Conservation (phyloP, 1,139 yeast species). For the Pichia kudriavzevii region DNA sequence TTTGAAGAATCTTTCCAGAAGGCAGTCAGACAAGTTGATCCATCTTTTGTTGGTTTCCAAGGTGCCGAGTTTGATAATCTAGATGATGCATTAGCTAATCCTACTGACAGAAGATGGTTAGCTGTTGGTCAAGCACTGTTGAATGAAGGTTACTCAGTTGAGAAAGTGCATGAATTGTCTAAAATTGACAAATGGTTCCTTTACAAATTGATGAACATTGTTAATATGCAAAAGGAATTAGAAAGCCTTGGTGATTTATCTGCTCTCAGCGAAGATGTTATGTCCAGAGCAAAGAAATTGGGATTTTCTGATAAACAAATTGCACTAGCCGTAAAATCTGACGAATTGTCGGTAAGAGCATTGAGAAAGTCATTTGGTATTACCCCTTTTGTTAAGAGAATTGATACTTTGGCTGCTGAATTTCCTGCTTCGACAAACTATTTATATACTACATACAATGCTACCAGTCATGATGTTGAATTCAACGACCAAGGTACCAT, state of each 20-base stretch:
- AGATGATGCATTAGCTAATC: slow-evolving; percentile 75
- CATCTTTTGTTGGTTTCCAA: slow-evolving; percentile 85
- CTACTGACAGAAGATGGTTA: slow-evolving; percentile 96
- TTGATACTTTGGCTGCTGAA: slow-evolving; percentile 97
- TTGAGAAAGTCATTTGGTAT: slow-evolving; percentile 72
- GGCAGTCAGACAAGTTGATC: slow-evolving; percentile 96
- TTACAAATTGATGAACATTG: slow-evolving; percentile 84
- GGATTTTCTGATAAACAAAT: slow-evolving; percentile 96
- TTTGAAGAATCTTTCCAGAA: slow-evolving; percentile 97
- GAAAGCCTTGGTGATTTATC: slow-evolving; percentile 54
- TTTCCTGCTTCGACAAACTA: slow-evolving; percentile 97
- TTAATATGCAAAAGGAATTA: slow-evolving; percentile 75
- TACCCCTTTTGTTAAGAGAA: slow-evolving; percentile 89
- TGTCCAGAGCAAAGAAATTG: slow-evolving; percentile 79
- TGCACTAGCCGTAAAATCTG: slow-evolving; percentile 54
- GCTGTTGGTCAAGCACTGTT: slow-evolving; percentile 96
- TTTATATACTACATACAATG: slow-evolving; percentile 92
- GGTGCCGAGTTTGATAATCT: slow-evolving; percentile 76
- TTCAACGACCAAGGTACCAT: slow-evolving; percentile 88
- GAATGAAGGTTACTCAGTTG: slow-evolving; percentile 86
- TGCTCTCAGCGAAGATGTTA: slow-evolving; percentile 56
- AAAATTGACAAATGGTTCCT: slow-evolving; percentile 96
- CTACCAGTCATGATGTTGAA: slow-evolving; percentile 72
- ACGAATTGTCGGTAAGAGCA: slow-evolving; percentile 74
- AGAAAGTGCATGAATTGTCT: slow-evolving; percentile 79